A percentile compares a stretch with the other conserved stretches of the same genome.
phyloP scores from a whole-genome alignment of 2,329 filamentous ascomycete genomes.

The Cladophialophora exuberans region DNA sequence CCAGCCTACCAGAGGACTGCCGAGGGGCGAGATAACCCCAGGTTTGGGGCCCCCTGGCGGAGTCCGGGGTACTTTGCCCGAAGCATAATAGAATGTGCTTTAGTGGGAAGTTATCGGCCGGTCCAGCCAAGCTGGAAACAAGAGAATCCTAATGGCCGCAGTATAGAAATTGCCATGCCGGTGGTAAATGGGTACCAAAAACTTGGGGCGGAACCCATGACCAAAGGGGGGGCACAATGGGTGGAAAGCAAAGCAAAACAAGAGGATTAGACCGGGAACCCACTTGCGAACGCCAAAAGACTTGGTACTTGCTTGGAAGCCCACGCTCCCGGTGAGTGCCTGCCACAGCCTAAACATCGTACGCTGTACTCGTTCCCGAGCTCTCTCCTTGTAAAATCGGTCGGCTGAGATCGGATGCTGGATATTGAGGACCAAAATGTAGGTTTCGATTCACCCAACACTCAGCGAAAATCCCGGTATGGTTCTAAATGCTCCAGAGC shows the following conservation, averaged over 20 bases:
- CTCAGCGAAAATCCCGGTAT: neutral
- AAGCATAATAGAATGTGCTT: slow-evolving; percentile 12
- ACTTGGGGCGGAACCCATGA: slow-evolving; percentile 1
- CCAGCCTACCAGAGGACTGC: slow-evolving; percentile 11
- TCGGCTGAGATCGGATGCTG: neutral
- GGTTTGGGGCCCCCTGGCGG: slow-evolving; percentile 7
- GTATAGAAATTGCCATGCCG: no score
- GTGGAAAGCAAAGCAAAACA: neutral
- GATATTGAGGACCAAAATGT: neutral
- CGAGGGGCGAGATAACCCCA: slow-evolving; percentile 11
- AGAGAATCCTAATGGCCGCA: neutral
- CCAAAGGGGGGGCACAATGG: neutral
- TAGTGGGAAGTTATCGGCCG: slow-evolving; percentile 8
- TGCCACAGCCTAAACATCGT: no score
- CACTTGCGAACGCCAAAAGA: slow-evolving; percentile 2
- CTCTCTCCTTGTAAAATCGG: neutral
- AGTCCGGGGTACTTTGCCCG: slow-evolving; percentile 13
- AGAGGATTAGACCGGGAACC: no score
- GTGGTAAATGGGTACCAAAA: neutral
- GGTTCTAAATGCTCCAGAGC: neutral
- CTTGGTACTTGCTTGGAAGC: slow-evolving; percentile 11
- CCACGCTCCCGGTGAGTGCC: no score
- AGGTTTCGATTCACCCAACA: neutral
- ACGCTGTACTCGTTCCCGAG: neutral
- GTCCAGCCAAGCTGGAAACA: slow-evolving; percentile 5